Conservation (phyloP, 2,329 filamentous ascomycete species). For the Zasmidium citrigriseum region DNA sequence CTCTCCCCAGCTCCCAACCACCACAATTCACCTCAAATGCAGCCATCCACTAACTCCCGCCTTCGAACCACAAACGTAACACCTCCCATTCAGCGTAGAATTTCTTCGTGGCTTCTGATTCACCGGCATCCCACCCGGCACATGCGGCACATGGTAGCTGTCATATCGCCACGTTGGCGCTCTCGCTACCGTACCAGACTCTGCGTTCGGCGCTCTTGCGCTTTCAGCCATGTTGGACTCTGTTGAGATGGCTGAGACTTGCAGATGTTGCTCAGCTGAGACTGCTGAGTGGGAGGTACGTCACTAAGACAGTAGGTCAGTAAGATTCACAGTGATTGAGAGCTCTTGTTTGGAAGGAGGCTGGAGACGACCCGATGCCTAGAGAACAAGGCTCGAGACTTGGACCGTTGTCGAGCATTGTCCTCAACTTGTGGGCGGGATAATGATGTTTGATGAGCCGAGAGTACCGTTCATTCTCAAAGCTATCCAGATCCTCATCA, state of each 20-base stretch:
- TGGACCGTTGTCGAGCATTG: too few species aligned
- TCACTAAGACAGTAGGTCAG: too few species aligned
- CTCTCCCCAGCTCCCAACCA: neutral
- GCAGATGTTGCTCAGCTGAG: neutral
- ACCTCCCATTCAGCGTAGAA: neutral
- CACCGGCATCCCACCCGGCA: neutral
- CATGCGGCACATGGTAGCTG: neutral
- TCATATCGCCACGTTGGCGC: neutral
- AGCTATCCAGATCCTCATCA: neutral
- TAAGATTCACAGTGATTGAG: neutral
- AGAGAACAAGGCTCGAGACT: too few species aligned
- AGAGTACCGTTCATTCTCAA: neutral
- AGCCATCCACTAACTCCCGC: neutral
- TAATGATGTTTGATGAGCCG: neutral
- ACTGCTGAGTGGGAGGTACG: neutral
- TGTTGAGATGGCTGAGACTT: neutral
- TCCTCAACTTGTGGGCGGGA: too few species aligned
- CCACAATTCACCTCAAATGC: neutral
- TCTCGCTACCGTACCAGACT: neutral
- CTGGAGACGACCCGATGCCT: too few species aligned
- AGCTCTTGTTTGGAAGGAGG: neutral
- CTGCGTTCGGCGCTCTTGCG: neutral
- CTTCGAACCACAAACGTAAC: neutral
- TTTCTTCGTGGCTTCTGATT: neutral
- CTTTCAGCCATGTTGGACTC: neutral